A percentile compares a stretch with the other conserved stretches of the same genome.
These are phyloP conservation scores for Suillus subalutaceus DNA, from an alignment of 768 basidiomycete genomes.

Conservation along the genomic window DNA sequence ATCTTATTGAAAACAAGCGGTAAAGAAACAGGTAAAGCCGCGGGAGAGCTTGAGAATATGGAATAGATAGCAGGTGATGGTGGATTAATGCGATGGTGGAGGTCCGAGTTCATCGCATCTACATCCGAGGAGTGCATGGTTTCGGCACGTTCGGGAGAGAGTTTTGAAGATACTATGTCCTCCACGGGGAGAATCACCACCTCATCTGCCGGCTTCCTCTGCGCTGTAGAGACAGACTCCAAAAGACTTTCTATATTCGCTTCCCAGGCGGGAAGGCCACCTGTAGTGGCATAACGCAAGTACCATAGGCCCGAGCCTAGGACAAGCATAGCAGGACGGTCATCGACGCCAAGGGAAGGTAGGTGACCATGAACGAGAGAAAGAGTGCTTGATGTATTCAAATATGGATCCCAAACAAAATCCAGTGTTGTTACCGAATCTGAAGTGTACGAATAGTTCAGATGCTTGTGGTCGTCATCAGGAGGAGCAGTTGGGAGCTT, in stretches of 20 bases:
- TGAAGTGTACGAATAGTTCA: constrained; percentile 56
- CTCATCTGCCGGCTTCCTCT: constrained; percentile 59
- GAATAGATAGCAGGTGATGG: constrained; percentile 32
- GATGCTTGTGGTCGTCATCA: constrained; percentile 68
- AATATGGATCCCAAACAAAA: constrained; percentile 87
- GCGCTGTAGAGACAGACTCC: constrained; percentile 42
- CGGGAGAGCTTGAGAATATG: constrained; percentile 26
- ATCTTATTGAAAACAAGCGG: constrained; percentile 84
- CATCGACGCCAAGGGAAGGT: constrained; percentile 4
- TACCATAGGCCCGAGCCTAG: constrained; percentile 91
- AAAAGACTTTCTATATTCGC: constrained; percentile 71
- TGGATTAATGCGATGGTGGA: constrained; percentile 66
- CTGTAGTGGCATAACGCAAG: constrained; percentile 73
- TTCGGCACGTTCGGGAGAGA: constrained; percentile 61
- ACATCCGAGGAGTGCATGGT: constrained; percentile 81
- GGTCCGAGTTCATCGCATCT: constrained; percentile 89
- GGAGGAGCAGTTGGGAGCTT: constrained; percentile 53
- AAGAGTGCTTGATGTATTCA: constrained; percentile 65
- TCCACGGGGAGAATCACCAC: constrained; percentile 81
- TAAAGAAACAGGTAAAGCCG: constrained; percentile 50
- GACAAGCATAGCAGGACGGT: constrained; percentile 68
- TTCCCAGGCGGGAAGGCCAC: constrained; percentile 81
- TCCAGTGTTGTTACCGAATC: constrained; percentile 49
- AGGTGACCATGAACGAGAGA: constrained; percentile 40
- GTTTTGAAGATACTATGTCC: constrained; percentile 64